Base-by-base conservation (phyloP, 805 yeast species). In the Yamadazyma olivae region DNA sequence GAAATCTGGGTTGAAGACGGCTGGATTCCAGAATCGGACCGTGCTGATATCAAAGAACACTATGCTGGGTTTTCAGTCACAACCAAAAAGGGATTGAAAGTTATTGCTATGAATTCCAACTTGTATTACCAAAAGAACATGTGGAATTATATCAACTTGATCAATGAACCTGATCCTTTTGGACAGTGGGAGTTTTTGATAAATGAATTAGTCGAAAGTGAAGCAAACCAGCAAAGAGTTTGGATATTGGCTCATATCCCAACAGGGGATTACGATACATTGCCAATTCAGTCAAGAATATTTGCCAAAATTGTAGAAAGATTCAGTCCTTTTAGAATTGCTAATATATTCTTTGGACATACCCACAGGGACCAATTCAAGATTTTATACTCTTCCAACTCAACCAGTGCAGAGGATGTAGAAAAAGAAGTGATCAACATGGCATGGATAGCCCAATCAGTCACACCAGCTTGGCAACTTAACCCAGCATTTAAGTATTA, bases 401-500 rank as follows among this genome's bases (percentile, higher is more conserved):
- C 71, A 17, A 33, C 53, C 5, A 58, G 57, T 41, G 53, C 59
- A 3, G 64, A 65, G 35, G 57, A 66, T 17, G 64, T 65, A 22
- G 72, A 65, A 4, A 60, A 62, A 23, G 48, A 44, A 10, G 79
- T 75, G 4, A 45, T 80, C 22, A 71, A 72, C 46, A 69, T 75
- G 61, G 81, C 83, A 1, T 81, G 82, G 79, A 69, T 81, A 38
- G 70, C 76, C 3, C 88, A 79, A 40, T 77, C 86, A 0, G 74
- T 82, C 26, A 79, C 87, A 5, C 85, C 88, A 6, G 66, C 69
- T 50, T 57, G 65, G 6, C 67, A 75, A 33, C 68, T 73, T 45
- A 82, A 82, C 53, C 90, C 90, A 5, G 71, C 79, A 15, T 82
- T 86, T 83, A 72, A 84, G 54, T 81, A 79, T 59, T 83, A 82